Base-by-base conservation (phyloP, 805 yeast species). In the Candida ipomoeae region DNA sequence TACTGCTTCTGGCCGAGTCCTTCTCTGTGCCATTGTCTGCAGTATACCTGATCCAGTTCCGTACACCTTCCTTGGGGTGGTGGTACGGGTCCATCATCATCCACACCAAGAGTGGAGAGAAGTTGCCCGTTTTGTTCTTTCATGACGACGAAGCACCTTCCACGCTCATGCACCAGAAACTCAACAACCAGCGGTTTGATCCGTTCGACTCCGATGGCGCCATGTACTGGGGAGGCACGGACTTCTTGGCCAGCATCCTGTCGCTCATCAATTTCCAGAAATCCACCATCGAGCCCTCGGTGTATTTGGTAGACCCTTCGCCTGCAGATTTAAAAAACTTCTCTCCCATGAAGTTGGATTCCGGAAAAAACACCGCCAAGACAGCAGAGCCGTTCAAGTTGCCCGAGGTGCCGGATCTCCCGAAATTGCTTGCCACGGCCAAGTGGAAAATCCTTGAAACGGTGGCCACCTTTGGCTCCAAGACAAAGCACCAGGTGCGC, bases 201-300 rank as follows among this genome's bases (percentile, higher is more conserved):
- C 90, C 96, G 0, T 91, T 89, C 64, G 79, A 80, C 14, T 76
- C 74, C 5, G 64, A 66, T 31, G 77, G 76, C 34, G 66, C 70
- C 1, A 64, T 89, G 37, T 87, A 83, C 57, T 94, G 98, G 97
- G 99, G 99, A 18, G 99, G 97, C 1, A 80, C 78, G 40, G 86
- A 87, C 57, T 84, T 94, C 51, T 67, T 89, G 51, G 71, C 74
- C 41, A 77, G 74, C 13, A 67, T 94, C 38, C 69, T 73, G 32
- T 66, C 69, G 37, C 74, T 78, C 54, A 82, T 87, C 32, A 83
- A 81, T 50, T 66, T 89, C 29, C 89, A 85, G 57, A 78, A 75
- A 54, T 82, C 95, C 0, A 75, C 85, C 0, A 67, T 87, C 26
- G 97, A 89, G 56, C 82, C 83, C 3, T 80, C 87, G 0, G 81